These are phyloP conservation scores for Penicillium decumbens DNA, from an alignment of 2,329 filamentous ascomycete genomes.

Conservation along the genomic window DNA sequence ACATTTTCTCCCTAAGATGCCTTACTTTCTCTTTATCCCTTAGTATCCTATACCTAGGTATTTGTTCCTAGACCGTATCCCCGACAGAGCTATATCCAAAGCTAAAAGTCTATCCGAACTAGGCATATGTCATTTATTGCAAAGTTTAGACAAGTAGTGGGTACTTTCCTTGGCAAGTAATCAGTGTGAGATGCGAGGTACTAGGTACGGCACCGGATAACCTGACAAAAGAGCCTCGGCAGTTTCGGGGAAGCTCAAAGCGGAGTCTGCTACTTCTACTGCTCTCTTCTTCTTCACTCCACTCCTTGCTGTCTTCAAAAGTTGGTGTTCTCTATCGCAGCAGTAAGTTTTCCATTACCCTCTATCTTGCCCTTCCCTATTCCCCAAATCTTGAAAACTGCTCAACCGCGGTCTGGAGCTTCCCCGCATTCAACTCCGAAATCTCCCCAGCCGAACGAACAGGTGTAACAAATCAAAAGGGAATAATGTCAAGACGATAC, in stretches of 20 bases:
- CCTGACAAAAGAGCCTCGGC: constrained; percentile 22
- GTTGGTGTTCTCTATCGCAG: background rate
- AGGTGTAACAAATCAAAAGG: background rate
- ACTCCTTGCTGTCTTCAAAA: constrained; percentile 1
- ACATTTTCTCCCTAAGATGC: no score
- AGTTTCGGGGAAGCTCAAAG: constrained; percentile 19
- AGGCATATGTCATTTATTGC: no score
- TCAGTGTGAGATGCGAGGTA: constrained; percentile 1
- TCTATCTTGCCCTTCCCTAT: background rate
- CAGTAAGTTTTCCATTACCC: constrained; percentile 12
- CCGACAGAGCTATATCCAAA: background rate
- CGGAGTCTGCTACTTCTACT: constrained; percentile 16
- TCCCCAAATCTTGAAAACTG: background rate
- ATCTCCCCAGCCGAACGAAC: background rate
- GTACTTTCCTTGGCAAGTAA: background rate
- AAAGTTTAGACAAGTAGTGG: background rate
- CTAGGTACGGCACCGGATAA: constrained; percentile 10
- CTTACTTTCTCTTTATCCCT: no score
- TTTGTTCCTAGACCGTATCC: no score
- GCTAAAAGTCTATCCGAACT: no score
- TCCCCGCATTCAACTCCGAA: constrained; percentile 21
- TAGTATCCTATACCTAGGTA: no score
- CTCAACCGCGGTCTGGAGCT: constrained; percentile 8
- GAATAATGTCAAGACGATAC: background rate
- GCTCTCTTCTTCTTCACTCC: background rate